Evolutionary conservation across 768 basidiomycete species (phyloP), one percentile per base, ranked within the genome.

Genomic region (Hebeloma cylindrosporum): DNA sequence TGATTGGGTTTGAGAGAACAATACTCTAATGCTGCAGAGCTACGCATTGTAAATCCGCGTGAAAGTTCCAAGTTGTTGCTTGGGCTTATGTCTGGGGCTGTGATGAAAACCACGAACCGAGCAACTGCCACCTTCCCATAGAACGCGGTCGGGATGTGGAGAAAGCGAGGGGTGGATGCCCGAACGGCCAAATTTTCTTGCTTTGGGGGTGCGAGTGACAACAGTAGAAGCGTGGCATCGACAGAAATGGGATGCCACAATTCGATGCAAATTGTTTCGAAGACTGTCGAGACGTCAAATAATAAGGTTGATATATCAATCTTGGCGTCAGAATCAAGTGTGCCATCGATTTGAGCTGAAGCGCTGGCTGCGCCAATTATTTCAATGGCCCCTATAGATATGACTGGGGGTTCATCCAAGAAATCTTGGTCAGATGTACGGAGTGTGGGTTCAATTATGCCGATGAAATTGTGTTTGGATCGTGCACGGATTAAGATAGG

Each of bases 71-170:
- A 62, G 28, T 76, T 74, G 42, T 85, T 85, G 0, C 72, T 65
- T 0, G 88, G 88, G 50, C 90, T 90, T 42, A 93, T 73, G 60
- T 95, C 93, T 26, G 77, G 77, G n/a, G 84, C 79, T 5, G 88
- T 87, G 39, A 92, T 59, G 45, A 88, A 81, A 7, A 88, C 57
- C 20, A 83, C 79, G 34, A 87, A 67, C 26, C 78, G 77, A 1
- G 73, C 77, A 32, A 93, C 51, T 0, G 87, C 74, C 25, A 85
- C 16, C 21, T 82, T 77, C 17, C 74, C 54, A 5, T 74, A 69
- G 22, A 85, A 51, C 1, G 89, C 88, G 8, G 69, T 60, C 2
- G 82, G 80, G 16, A 87, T 62, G 23, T 60, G 53, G 38, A 71
- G 68, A 23, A 75, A 60, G 4, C 69, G 57, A 20, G 68, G 51